Evolutionary conservation across 2,329 filamentous ascomycete species (phyloP), one percentile per base, ranked within the genome.

Genomic region (Aspergillus puulaauensis): DNA sequence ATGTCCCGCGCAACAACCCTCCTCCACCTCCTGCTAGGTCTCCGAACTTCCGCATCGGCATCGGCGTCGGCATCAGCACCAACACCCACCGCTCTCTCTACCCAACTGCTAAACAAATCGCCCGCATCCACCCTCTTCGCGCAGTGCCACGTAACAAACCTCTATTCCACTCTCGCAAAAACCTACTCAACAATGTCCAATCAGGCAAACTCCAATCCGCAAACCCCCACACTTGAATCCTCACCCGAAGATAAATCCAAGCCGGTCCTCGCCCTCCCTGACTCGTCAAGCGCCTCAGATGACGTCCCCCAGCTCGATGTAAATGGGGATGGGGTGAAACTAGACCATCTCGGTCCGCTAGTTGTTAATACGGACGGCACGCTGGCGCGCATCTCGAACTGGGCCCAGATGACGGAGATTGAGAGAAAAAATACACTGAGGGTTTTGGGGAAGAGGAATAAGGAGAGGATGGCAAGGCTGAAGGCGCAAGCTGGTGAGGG

Each of bases 221-320:
- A 58, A 59, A 64, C 48, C 45, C 63, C 39, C 47, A 64, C 40
- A 11, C 51, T 2, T 59, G 59, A 55, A 24, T 63, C 33, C 40
- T 58, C 43, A 51, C 6, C 37, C 35, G 19, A 33, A n/a, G 23
- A 9, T 55, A 56, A 45, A 23, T 52, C 15, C 31, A 61, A 59
- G 2, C 60, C 64, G 71, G 88, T 88, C 35, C 88, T 92, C 59
- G 93, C 90, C 21, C 64, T 88, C 0, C 90, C 90, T 23, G 89
- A 89, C 7, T 87, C 83, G 63, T 89, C 92, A 74, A 84, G 91
- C 66, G 89, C 89, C 5, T 37, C 27, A 27, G 21, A 66, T 88
- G 91, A 73, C 46, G 91, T 95, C 79, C 96, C 89, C 86, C 92
- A 93, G 81, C 90, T 95, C 69, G 93, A 98, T 70, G 75, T 83